A percentile compares a stretch with the other conserved stretches of the same genome.
Conservation (phyloP, 768 basidiomycete genomes). For the Rhodotorula kratochvilovae region DNA sequence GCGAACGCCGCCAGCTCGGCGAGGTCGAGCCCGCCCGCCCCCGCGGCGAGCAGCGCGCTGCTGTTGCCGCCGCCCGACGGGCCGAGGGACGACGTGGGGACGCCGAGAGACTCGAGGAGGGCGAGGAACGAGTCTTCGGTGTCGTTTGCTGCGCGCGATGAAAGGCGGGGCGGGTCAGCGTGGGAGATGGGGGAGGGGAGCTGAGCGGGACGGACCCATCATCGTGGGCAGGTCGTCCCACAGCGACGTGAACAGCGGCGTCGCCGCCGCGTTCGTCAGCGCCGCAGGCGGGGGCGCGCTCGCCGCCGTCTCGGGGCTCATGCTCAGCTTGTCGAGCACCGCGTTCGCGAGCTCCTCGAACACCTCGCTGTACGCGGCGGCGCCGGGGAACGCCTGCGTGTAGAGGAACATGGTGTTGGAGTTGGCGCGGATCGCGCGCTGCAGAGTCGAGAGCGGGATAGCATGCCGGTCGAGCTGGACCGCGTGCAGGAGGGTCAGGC, state of each 20-base stretch:
- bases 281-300: not conserved
- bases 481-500: slow-evolving; percentile 35
- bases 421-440: slow-evolving; percentile 13
- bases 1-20: slow-evolving; percentile 4
- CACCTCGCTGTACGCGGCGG: slow-evolving; percentile 18
- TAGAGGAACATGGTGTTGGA: slow-evolving; percentile 30
- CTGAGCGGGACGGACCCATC: slow-evolving; percentile 2
- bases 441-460: slow-evolving; percentile 7
- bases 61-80: no score
- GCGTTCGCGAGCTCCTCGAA: slow-evolving; percentile 20
- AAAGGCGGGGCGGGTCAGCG: not conserved
- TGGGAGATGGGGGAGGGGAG: no score
- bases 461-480: slow-evolving; percentile 5
- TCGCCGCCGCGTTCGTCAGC: not conserved
- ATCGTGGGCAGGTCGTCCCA: slow-evolving; percentile 26
- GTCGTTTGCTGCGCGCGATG: not conserved
- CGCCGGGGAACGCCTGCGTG: slow-evolving; percentile 13
- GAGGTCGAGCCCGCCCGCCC: not conserved
- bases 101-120: slow-evolving; percentile 27
- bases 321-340: slow-evolving; percentile 10
- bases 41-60: not conserved
- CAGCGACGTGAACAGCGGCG: slow-evolving; percentile 14
- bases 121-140: slow-evolving; percentile 6
- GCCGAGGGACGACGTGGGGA: not conserved
- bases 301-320: not conserved